phyloP scores from a whole-genome alignment of 225 moss, liverwort and hornwort genomes.

The Polytrichum formosum region DNA sequence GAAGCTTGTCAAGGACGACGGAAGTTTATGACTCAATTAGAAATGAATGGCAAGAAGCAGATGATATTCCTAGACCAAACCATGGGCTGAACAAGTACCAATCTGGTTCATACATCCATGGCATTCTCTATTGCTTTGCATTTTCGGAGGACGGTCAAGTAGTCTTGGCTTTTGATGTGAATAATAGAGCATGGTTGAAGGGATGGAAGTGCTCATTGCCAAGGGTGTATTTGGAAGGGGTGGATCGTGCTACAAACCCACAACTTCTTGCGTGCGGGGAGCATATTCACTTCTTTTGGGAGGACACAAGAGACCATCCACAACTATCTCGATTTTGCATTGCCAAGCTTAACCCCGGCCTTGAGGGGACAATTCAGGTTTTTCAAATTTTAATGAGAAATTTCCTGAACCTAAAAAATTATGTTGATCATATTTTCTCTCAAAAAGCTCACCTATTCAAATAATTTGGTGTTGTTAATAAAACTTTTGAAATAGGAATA shows the following conservation, averaged over 20 bases:
- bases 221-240: background rate
- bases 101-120: background rate
- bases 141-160: constrained; percentile 11
- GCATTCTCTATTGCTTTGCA: constrained; percentile 9
- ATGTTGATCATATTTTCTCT: no score
- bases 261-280: constrained; percentile 5
- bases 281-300: constrained; percentile 14
- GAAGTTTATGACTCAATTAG: constrained; percentile 14
- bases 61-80: constrained; percentile 13
- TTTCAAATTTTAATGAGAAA: background rate
- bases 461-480: no score
- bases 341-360: constrained; percentile 5
- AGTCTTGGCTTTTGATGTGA: constrained; percentile 16
- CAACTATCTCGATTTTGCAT: constrained; percentile 8
- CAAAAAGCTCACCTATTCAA: no score
- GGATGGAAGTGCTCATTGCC: constrained; percentile 16
- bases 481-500: no score
- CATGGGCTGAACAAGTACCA: constrained; percentile 17
- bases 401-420: background rate
- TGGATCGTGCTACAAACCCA: constrained; percentile 3
- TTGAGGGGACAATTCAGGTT: background rate
- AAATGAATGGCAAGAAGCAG: constrained; percentile 9
- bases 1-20: constrained; percentile 2
- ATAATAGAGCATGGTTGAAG: background rate
- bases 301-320: background rate